Conservation (phyloP, 345 rosid species). For the Syzygium jambos region DNA sequence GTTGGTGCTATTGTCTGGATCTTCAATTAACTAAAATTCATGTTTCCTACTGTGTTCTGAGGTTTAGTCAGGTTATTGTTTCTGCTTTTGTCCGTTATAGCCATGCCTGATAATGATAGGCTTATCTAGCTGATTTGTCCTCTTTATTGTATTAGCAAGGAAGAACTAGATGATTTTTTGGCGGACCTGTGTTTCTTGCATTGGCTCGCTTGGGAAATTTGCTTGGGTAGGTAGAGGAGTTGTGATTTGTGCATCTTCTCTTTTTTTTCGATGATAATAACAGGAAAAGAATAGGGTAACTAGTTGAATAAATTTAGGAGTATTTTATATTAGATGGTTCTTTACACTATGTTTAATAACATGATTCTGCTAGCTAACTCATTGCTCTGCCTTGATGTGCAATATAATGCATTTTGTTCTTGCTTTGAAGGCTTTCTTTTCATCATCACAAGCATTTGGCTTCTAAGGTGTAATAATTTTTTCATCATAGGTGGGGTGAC, state of each 20-base stretch:
- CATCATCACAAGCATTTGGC: not conserved
- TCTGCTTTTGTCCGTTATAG: not conserved
- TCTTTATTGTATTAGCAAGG: conserved; percentile 31
- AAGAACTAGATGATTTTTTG: conserved; percentile 78
- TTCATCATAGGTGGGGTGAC: conserved; percentile 83
- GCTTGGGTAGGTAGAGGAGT: conserved; percentile 46
- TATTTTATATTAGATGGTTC: not conserved
- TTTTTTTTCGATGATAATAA: not conserved
- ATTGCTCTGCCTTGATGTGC: not conserved
- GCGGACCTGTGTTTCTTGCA: conserved; percentile 88
- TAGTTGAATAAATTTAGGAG: not conserved
- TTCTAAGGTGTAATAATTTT: not conserved
- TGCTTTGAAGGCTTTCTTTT: not conserved
- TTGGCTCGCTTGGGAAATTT: conserved; percentile 99
- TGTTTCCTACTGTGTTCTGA: not conserved
- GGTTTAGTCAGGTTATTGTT: not conserved
- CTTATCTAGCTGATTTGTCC: not conserved
- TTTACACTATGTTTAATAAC: not conserved
- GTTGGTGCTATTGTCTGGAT: not conserved
- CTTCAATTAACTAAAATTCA: not conserved
- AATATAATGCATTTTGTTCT: not conserved
- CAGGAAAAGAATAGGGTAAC: not conserved
- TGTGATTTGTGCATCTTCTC: not conserved
- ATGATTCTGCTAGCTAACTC: not conserved
- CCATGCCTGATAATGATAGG: not conserved